Conservation (phyloP, 2,329 filamentous ascomycete species). For the Penicillium sp. region DNA sequence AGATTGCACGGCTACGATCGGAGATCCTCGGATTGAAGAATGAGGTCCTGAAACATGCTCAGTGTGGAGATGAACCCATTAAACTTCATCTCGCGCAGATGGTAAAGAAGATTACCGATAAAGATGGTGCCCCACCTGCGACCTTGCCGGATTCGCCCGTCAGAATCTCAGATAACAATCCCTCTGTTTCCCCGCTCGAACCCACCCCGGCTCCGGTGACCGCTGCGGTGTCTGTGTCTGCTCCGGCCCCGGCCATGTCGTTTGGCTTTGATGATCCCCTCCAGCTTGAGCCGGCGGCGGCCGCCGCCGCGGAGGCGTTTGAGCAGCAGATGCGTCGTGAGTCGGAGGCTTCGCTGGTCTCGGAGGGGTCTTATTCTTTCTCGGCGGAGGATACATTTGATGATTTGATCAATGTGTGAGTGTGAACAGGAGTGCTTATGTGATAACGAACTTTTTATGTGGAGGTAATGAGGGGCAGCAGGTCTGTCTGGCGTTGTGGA, state of each 20-base stretch:
- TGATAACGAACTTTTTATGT: neutral
- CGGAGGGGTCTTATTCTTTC: constrained; percentile 33
- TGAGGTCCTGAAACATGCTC: constrained; percentile 41
- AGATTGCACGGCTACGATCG: constrained; percentile 38
- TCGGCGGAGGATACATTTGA: constrained; percentile 35
- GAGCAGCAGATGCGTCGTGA: constrained; percentile 34
- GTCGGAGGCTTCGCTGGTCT: constrained; percentile 30
- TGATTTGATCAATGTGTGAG: constrained; percentile 36
- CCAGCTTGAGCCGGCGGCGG: constrained; percentile 26
- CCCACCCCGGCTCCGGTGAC: neutral
- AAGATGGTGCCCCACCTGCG: constrained; percentile 13
- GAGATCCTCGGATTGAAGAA: constrained; percentile 43
- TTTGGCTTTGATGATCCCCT: constrained; percentile 38
- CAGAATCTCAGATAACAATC: constrained; percentile 17
- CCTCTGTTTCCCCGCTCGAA: constrained; percentile 13
- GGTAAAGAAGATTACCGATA: constrained; percentile 39
- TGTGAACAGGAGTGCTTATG: neutral
- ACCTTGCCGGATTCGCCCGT: constrained; percentile 2
- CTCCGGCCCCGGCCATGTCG: constrained; percentile 18
- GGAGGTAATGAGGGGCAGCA: constrained; percentile 9
- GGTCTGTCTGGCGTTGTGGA: constrained; percentile 7
- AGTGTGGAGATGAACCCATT: constrained; percentile 41
- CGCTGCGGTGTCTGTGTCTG: neutral
- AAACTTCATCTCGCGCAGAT: constrained; percentile 39
- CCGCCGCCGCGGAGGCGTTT: constrained; percentile 20